Conservation (phyloP, 2,329 filamentous ascomycete genomes). For the Metarhizium rileyi region DNA sequence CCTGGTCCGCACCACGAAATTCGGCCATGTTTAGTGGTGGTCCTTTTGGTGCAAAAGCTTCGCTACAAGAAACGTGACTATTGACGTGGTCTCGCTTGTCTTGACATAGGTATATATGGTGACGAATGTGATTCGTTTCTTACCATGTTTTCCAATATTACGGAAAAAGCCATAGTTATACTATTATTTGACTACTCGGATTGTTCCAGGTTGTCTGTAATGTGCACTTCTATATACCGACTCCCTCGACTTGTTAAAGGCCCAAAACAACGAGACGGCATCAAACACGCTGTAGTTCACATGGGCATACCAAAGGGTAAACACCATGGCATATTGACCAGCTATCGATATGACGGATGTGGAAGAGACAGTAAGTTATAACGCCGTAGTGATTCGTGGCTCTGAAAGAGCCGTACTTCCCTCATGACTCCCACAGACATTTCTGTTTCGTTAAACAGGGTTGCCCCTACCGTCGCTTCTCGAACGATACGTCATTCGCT, state of each 20-base stretch:
- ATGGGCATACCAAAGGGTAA: neutral
- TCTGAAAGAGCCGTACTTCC: neutral
- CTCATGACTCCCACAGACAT: neutral
- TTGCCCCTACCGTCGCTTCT: neutral
- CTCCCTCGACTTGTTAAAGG: neutral
- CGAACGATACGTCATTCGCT: neutral
- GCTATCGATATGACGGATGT: neutral
- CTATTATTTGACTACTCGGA: too few species aligned
- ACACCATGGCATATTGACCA: neutral
- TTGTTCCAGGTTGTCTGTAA: neutral
- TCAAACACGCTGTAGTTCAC: neutral
- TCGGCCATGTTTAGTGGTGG: too few species aligned
- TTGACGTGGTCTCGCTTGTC: too few species aligned
- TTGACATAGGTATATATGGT: too few species aligned
- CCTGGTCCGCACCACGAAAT: too few species aligned
- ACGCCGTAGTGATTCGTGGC: neutral
- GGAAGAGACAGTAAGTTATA: too few species aligned
- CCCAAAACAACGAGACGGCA: neutral
- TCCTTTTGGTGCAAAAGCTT: too few species aligned
- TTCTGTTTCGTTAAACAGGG: neutral
- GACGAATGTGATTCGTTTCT: too few species aligned
- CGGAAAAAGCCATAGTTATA: too few species aligned
- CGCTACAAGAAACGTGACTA: too few species aligned
- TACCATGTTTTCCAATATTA: too few species aligned
- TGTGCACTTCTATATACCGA: neutral